Conservation (phyloP, 2,329 filamentous ascomycete species). For the Botrytis pseudocinerea region DNA sequence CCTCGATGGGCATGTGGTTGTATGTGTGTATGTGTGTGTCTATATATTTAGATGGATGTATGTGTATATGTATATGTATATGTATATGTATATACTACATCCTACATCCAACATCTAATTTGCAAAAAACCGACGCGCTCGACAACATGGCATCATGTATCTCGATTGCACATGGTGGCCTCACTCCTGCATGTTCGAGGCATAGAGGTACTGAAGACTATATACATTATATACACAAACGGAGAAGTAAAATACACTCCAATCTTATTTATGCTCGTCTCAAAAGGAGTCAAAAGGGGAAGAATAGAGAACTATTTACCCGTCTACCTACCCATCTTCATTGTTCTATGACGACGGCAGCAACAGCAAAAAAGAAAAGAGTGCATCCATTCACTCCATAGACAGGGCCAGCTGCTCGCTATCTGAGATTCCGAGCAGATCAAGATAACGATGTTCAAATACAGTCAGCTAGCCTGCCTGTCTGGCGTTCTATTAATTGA, state of each 20-base stretch:
- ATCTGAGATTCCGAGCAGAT: background rate
- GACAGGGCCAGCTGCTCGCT: background rate
- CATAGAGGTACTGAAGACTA: background rate
- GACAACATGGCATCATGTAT: too few relatives aligned
- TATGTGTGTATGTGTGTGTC: rapidly evolving
- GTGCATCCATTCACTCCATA: background rate
- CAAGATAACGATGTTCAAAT: background rate
- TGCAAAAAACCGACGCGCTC: background rate
- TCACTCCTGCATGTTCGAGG: background rate
- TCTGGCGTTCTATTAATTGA: background rate
- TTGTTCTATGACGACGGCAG: background rate
- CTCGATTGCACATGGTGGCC: background rate
- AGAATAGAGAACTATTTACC: background rate
- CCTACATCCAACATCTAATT: too few relatives aligned
- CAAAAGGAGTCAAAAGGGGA: background rate
- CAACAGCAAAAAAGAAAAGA: background rate
- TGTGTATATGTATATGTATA: too few relatives aligned
- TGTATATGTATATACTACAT: too few relatives aligned
- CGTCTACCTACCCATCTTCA: background rate
- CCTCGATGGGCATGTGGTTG: background rate
- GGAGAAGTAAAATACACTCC: background rate
- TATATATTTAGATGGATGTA: too few relatives aligned
- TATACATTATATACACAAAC: background rate
- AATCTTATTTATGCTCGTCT: background rate
- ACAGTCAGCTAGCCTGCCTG: background rate